These are phyloP conservation scores for Penicillium palitans DNA, from an alignment of 2,329 filamentous ascomycete genomes.

Conservation along the genomic window DNA sequence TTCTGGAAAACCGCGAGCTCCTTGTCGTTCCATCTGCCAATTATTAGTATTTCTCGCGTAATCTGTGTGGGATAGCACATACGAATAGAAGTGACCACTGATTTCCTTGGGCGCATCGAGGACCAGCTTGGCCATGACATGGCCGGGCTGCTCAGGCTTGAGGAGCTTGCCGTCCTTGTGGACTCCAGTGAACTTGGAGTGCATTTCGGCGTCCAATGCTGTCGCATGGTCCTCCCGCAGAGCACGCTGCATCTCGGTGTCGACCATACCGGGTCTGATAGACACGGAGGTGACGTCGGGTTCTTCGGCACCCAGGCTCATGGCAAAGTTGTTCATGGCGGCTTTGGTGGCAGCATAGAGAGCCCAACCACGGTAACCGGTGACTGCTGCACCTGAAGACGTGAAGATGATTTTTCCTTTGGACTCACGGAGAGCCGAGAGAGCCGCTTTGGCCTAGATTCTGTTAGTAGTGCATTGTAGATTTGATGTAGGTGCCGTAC, in stretches of 20 bases:
- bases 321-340: constrained; percentile 37
- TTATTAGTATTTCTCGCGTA: constrained; percentile 25
- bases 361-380: constrained; percentile 38
- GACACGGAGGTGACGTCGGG: constrained; percentile 31
- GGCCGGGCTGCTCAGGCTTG: constrained; percentile 78
- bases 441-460: constrained; percentile 31
- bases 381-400: constrained; percentile 37
- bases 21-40: constrained; percentile 48
- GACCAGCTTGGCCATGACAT: constrained; percentile 80
- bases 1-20: constrained; percentile 47
- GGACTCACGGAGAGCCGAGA: constrained; percentile 34
- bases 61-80: constrained; percentile 20
- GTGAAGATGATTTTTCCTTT: constrained; percentile 41
- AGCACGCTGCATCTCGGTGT: constrained; percentile 50
- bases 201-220: constrained; percentile 59
- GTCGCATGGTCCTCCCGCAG: constrained; percentile 71
- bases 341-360: constrained; percentile 41
- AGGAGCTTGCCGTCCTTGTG: constrained; percentile 72
- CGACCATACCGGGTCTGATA: constrained; percentile 37
- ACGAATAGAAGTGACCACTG: constrained; percentile 69
- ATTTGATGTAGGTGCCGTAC: constrained; percentile 50
- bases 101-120: constrained; percentile 64
- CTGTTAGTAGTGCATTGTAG: constrained; percentile 1
- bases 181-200: constrained; percentile 65
- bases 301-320: constrained; percentile 34